phyloP scores from a whole-genome alignment of 768 basidiomycete species.

The Mycena crocata region DNA sequence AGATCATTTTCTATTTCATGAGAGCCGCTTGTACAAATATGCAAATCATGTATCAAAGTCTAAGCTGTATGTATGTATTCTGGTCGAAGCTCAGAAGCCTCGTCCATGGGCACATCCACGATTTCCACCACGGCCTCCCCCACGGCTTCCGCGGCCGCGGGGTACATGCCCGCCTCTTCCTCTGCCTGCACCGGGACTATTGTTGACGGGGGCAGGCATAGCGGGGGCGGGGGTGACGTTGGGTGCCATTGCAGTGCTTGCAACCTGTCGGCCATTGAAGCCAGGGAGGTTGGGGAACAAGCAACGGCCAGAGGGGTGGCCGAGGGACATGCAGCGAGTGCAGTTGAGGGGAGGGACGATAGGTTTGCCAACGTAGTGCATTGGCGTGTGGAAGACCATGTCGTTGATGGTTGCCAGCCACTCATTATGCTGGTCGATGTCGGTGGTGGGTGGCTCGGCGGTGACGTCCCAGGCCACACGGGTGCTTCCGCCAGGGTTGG shows the following conservation, averaged over 20 bases:
- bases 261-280: not conserved
- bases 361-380: not conserved
- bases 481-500: not conserved
- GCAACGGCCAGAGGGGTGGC: not conserved
- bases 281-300: not conserved
- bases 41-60: no score
- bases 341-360: not conserved
- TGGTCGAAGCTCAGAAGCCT: no score
- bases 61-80: no score
- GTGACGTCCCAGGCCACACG: slow-evolving; percentile 1
- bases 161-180: no score
- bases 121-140: no score
- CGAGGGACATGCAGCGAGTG: slow-evolving; percentile 1
- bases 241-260: not conserved
- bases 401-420: not conserved
- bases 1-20: no score
- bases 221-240: not conserved
- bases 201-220: not conserved
- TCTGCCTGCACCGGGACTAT: no score
- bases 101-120: no score
- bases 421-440: not conserved
- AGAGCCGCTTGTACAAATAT: no score
- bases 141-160: no score
- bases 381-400: not conserved
- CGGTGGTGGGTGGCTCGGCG: not conserved